Evolutionary conservation across 2,329 filamentous ascomycete species (phyloP).

Genomic region (Ascosphaera aggregata): DNA sequence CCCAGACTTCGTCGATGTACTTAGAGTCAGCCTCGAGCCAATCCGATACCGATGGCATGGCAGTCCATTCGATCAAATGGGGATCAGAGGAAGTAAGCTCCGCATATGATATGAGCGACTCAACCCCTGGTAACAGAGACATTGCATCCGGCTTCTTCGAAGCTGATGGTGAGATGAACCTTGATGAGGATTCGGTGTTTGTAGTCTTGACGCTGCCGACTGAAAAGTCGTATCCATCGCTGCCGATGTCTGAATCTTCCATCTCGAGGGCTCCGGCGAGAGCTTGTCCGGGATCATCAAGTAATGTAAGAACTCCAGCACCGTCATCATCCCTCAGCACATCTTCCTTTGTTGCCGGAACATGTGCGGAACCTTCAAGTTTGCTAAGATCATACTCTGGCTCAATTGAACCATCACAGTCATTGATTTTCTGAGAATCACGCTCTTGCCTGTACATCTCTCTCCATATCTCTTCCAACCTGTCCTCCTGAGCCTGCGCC

Average conservation of each 20-base stretch:
- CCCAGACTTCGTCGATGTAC: slow-evolving; percentile 7
- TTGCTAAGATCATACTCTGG: not conserved
- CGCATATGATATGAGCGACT: slow-evolving; percentile 4
- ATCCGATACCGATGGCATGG: slow-evolving; percentile 5
- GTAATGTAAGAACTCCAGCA: not conserved
- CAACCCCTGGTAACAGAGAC: slow-evolving; percentile 5
- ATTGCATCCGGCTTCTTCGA: not conserved
- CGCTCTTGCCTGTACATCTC: not conserved
- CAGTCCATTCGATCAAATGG: not conserved
- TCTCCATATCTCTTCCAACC: not conserved
- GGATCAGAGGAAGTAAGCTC: not conserved
- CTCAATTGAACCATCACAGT: not conserved
- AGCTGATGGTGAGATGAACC: not conserved
- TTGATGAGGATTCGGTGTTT: not conserved
- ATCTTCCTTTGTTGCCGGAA: not conserved
- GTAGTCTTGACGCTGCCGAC: not conserved
- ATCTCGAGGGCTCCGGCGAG: not conserved
- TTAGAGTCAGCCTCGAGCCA: slow-evolving; percentile 6
- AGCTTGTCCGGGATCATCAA: not conserved
- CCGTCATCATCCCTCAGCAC: not conserved
- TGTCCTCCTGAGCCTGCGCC: not conserved
- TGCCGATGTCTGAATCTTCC: not conserved
- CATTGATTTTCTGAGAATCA: not conserved
- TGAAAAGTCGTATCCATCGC: not conserved
- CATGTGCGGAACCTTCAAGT: not conserved